Evolutionary conservation across 805 yeast species (phyloP).

Genomic region (Metahyphopichia silvanorum): DNA sequence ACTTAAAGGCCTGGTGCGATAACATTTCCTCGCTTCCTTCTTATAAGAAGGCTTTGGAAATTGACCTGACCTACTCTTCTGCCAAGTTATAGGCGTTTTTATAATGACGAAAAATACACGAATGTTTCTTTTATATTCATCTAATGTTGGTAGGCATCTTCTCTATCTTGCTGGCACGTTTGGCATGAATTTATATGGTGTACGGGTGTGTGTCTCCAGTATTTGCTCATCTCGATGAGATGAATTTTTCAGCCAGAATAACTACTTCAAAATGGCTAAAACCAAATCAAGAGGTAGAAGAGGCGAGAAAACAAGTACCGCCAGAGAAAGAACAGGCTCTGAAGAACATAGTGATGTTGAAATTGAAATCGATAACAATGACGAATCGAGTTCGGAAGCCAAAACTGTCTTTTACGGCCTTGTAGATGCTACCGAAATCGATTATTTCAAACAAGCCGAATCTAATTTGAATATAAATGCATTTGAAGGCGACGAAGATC

Average conservation of each 20-base stretch:
- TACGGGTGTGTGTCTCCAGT: too few species aligned
- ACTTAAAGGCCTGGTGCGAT: slow-evolving; percentile 21
- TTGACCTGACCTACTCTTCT: too few species aligned
- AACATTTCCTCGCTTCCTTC: slow-evolving; percentile 9
- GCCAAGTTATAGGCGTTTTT: too few species aligned
- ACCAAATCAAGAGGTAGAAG: slow-evolving; percentile 42
- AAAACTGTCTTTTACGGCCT: slow-evolving; percentile 72
- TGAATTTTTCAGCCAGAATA: too few species aligned
- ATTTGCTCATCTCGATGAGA: too few species aligned
- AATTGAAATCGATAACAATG: slow-evolving; percentile 3
- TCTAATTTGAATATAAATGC: slow-evolving; percentile 78
- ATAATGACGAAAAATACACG: too few species aligned
- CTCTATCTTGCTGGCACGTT: too few species aligned
- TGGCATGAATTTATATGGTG: too few species aligned
- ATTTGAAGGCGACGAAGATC: slow-evolving; percentile 71
- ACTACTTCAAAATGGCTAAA: too few species aligned
- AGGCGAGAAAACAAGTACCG: slow-evolving; percentile 24
- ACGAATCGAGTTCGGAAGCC: slow-evolving; percentile 5
- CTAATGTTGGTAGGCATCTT: too few species aligned
- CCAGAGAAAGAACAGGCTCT: slow-evolving; percentile 16
- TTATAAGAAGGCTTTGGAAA: slow-evolving; percentile 10
- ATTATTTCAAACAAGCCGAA: slow-evolving; percentile 92
- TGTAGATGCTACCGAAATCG: slow-evolving; percentile 78
- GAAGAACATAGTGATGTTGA: slow-evolving; percentile 10
- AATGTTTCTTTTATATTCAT: too few species aligned